phyloP scores from a whole-genome alignment of 2,329 filamentous ascomycete genomes.

The Apiospora kogelbergensis region DNA sequence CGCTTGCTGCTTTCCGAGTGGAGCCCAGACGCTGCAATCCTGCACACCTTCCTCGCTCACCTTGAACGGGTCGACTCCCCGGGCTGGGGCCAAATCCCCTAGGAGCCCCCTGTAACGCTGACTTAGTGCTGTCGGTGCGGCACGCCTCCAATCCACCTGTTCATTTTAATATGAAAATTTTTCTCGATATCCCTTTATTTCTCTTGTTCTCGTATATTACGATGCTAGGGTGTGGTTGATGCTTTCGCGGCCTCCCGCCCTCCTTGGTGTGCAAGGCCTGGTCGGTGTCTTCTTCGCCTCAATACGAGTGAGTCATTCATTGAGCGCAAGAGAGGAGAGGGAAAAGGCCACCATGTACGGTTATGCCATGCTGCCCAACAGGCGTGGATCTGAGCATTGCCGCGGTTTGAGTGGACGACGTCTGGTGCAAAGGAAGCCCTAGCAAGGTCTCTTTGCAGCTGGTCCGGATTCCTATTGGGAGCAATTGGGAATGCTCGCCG shows the following conservation, averaged over 20 bases:
- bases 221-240: slow-evolving; percentile 17
- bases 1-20: neutral
- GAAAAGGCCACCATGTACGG: slow-evolving; percentile 3
- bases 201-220: slow-evolving; percentile 13
- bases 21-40: neutral
- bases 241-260: slow-evolving; percentile 21
- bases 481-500: slow-evolving; percentile 6
- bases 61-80: slow-evolving; percentile 5
- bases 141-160: slow-evolving; percentile 17
- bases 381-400: slow-evolving; percentile 14
- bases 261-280: neutral
- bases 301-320: slow-evolving; percentile 7
- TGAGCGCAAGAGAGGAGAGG: neutral
- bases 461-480: slow-evolving; percentile 14
- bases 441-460: slow-evolving; percentile 9
- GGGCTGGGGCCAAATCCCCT: slow-evolving; percentile 3
- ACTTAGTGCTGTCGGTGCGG: slow-evolving; percentile 18
- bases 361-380: slow-evolving; percentile 28
- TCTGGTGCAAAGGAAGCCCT: neutral
- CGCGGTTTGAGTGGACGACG: slow-evolving; percentile 11
- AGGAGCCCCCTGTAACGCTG: slow-evolving; percentile 14
- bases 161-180: slow-evolving; percentile 27
- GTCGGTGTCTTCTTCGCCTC: neutral
- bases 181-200: slow-evolving; percentile 14
- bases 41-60: slow-evolving; percentile 5